phyloP scores from a whole-genome alignment of 2,329 filamentous ascomycete species.

The Penicillium expansum region DNA sequence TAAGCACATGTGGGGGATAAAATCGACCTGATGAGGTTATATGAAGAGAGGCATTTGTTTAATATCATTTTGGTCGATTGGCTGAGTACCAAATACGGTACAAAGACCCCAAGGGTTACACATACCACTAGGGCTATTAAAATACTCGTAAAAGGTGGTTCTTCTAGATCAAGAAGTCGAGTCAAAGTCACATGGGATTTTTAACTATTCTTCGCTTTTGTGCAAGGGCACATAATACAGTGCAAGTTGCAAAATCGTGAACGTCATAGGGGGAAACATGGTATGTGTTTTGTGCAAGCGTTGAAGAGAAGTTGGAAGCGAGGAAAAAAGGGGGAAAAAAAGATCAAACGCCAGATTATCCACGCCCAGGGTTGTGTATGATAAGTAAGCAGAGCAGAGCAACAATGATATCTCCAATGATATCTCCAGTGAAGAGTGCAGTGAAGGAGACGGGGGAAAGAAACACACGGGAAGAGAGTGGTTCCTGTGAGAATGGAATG shows the following conservation, averaged over 20 bases:
- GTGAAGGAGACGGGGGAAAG: neutral
- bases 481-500: conserved; percentile 24
- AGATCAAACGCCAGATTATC: conserved; percentile 31
- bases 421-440: conserved; percentile 2
- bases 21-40: neutral
- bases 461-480: neutral
- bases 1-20: too few species aligned
- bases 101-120: neutral
- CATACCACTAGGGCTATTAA: neutral
- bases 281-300: conserved; percentile 17
- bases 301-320: neutral
- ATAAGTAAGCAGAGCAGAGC: neutral
- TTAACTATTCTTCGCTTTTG: conserved; percentile 15
- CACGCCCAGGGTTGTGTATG: conserved; percentile 29
- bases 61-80: neutral
- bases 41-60: neutral
- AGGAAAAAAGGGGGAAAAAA: conserved; percentile 1
- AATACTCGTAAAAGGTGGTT: neutral
- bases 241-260: conserved; percentile 12
- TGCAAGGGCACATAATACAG: conserved; percentile 13
- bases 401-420: conserved; percentile 2
- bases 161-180: neutral
- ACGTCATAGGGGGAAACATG: conserved; percentile 13
- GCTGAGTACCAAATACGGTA: neutral
- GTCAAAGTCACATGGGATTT: conserved; percentile 4